phyloP scores from a whole-genome alignment of 129 eudicot species.

The Ambrosia artemisiifolia region DNA sequence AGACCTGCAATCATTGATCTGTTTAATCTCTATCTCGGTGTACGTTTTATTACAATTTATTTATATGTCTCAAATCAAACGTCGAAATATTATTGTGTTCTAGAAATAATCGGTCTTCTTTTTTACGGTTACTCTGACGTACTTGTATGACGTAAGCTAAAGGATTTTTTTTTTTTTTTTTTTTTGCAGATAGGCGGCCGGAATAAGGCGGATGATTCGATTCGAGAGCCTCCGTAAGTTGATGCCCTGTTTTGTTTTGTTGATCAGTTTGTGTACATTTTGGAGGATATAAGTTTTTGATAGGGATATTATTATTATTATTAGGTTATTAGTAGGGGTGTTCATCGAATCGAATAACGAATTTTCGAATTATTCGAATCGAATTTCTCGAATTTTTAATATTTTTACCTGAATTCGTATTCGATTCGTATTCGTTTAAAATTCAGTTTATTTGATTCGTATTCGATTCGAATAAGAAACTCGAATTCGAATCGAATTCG shows the following conservation, averaged over 20 bases:
- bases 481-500: no score
- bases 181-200: constrained; percentile 45
- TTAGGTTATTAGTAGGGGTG: no score
- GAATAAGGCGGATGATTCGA: constrained; percentile 56
- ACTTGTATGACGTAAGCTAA: no score
- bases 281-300: not conserved
- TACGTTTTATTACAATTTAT: constrained; percentile 17
- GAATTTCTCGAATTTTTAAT: no score
- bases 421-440: no score
- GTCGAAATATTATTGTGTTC: not conserved
- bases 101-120: not conserved
- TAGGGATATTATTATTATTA: not conserved
- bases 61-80: not conserved
- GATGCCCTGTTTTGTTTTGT: not conserved
- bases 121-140: not conserved
- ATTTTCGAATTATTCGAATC: no score
- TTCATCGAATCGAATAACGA: no score
- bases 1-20: constrained; percentile 49
- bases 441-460: no score
- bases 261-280: not conserved
- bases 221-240: constrained; percentile 73
- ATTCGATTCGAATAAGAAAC: no score
- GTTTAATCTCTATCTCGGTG: constrained; percentile 74
- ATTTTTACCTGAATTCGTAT: no score
- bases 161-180: no score